These are phyloP conservation scores for Vachellia pachyceras DNA, from an alignment of 306 rosid species.

Conservation along the genomic window DNA sequence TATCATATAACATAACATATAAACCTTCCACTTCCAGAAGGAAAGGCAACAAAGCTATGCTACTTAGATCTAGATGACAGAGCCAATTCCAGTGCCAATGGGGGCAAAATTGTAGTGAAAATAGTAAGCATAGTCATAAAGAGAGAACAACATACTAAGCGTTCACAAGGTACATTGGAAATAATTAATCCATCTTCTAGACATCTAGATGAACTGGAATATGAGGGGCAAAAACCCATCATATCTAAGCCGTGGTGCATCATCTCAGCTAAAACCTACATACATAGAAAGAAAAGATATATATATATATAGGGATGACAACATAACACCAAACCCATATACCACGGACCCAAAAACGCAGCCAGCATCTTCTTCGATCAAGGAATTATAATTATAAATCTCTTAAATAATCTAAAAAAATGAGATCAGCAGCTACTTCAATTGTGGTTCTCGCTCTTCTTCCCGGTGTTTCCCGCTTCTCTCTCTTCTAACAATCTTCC, in stretches of 20 bases:
- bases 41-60: not conserved
- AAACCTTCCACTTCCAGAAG: not conserved
- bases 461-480: conserved; percentile 63
- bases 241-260: conserved; percentile 6
- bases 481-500: conserved; percentile 88
- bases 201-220: conserved; percentile 37
- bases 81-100: conserved; percentile 11
- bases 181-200: conserved; percentile 42
- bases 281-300: not conserved
- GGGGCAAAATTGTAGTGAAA: not conserved
- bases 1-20: not conserved
- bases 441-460: conserved; percentile 67
- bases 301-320: too few relatives aligned
- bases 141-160: not conserved
- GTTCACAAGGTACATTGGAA: conserved; percentile 34
- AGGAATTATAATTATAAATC: conserved; percentile 19
- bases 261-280: conserved; percentile 16
- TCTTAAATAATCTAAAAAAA: conserved; percentile 25
- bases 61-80: not conserved
- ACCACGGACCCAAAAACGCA: conserved; percentile 43
- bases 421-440: conserved; percentile 47
- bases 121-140: not conserved
- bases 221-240: conserved; percentile 30
- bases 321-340: conserved; percentile 38
- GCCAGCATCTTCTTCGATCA: conserved; percentile 35